phyloP scores from a whole-genome alignment of 1,284 basidiomycete genomes.

The Leccinum pseudoinsigne region DNA sequence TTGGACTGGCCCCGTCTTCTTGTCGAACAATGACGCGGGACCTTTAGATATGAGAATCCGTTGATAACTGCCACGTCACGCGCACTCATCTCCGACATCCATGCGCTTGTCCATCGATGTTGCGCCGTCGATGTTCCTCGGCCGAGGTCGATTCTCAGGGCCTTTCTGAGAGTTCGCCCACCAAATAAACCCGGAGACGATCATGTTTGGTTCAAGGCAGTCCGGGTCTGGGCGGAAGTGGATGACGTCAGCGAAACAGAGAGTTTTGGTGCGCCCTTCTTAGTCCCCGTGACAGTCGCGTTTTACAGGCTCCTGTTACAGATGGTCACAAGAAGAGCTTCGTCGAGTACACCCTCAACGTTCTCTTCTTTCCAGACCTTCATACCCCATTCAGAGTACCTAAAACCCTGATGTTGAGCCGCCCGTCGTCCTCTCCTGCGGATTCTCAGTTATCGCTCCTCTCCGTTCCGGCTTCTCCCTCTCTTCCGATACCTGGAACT shows the following conservation, averaged over 20 bases:
- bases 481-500: slow-evolving; percentile 52
- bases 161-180: slow-evolving; percentile 50
- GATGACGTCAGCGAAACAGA: slow-evolving; percentile 73
- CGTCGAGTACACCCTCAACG: slow-evolving; percentile 66
- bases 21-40: slow-evolving; percentile 10
- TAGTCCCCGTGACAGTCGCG: not conserved
- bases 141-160: slow-evolving; percentile 57
- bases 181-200: slow-evolving; percentile 24
- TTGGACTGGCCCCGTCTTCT: not conserved
- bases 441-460: slow-evolving; percentile 26
- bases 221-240: slow-evolving; percentile 71
- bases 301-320: slow-evolving; percentile 27
- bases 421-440: slow-evolving; percentile 36
- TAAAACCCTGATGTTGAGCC: slow-evolving; percentile 32
- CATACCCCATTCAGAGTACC: slow-evolving; percentile 30
- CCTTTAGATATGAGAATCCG: slow-evolving; percentile 69
- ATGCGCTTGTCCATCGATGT: slow-evolving; percentile 55
- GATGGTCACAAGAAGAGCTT: slow-evolving; percentile 71
- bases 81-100: slow-evolving; percentile 66
- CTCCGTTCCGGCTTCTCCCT: slow-evolving; percentile 36
- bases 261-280: slow-evolving; percentile 60
- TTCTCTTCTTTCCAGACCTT: slow-evolving; percentile 53
- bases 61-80: slow-evolving; percentile 71
- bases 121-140: slow-evolving; percentile 62
- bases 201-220: slow-evolving; percentile 51